A percentile compares a stretch with the other conserved stretches of the same genome.
Conservation (phyloP, 2,329 filamentous ascomycete genomes). For the Talaromyces sp. region DNA sequence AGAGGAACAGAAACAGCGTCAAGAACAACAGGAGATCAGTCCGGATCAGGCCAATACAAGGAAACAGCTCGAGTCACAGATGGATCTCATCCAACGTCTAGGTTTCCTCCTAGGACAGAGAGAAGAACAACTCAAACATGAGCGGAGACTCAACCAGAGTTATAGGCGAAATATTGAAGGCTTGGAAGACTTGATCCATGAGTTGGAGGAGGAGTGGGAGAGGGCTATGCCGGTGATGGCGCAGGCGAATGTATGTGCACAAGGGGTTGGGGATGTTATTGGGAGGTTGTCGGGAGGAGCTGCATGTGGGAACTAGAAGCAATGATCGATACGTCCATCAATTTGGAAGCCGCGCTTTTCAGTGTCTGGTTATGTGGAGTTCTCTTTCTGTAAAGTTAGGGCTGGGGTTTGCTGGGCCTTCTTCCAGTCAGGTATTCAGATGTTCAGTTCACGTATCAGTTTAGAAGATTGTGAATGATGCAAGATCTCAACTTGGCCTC, state of each 20-base stretch:
- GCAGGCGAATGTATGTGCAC: not conserved
- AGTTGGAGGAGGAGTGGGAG: slow-evolving; percentile 8
- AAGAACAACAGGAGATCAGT: not conserved
- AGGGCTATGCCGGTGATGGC: slow-evolving; percentile 37
- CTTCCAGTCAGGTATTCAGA: not conserved
- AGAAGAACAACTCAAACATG: slow-evolving; percentile 12
- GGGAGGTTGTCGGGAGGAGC: slow-evolving; percentile 18
- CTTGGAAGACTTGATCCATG: slow-evolving; percentile 1
- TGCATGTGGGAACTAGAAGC: not conserved
- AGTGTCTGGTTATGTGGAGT: not conserved
- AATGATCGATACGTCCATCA: not conserved
- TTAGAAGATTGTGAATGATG: not conserved
- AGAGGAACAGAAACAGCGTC: not conserved
- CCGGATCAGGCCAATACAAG: not conserved
- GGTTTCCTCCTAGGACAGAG: not conserved
- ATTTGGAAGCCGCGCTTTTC: not conserved
- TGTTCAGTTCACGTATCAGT: not conserved
- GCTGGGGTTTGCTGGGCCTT: not conserved
- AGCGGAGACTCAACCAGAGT: not conserved
- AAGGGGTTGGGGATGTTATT: not conserved
- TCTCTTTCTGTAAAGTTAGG: not conserved
- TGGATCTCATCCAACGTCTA: slow-evolving; percentile 10
- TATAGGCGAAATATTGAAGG: slow-evolving; percentile 1
- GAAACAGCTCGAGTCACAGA: not conserved
- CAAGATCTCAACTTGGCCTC: not conserved